Evolutionary conservation across 129 eudicot genomes (phyloP).

Genomic region (Tagetes patula): DNA sequence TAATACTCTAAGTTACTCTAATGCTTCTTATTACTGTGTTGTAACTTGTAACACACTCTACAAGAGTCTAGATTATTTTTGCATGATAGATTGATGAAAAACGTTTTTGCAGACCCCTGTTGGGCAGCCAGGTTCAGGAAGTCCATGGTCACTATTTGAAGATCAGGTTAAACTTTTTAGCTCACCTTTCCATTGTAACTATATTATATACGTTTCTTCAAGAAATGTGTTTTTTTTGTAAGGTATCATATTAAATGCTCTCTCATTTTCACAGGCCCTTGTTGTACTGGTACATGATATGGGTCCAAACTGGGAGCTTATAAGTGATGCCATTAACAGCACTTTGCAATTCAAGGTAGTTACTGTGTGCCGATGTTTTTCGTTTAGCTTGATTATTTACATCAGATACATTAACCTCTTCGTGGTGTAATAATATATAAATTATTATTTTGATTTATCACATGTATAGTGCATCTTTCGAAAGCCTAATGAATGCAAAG

Average conservation of each 20-base stretch:
- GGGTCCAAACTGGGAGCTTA: slow-evolving; percentile 99
- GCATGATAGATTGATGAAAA: slow-evolving; percentile 13
- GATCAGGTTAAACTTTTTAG: slow-evolving; percentile 62
- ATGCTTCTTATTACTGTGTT: background rate
- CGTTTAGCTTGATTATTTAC: background rate
- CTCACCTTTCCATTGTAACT: slow-evolving; percentile 16
- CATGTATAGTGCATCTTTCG: slow-evolving; percentile 74
- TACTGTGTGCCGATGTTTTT: background rate
- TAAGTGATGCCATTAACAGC: slow-evolving; percentile 91
- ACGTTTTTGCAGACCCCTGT: slow-evolving; percentile 55
- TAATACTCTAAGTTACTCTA: background rate
- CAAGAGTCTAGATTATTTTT: slow-evolving; percentile 9
- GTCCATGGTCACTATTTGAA: slow-evolving; percentile 85
- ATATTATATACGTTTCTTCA: background rate
- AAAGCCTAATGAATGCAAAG: slow-evolving; percentile 83
- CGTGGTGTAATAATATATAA: background rate
- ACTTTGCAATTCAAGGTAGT: slow-evolving; percentile 87
- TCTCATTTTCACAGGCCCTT: slow-evolving; percentile 70
- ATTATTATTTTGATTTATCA: slow-evolving; percentile 14
- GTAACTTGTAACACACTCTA: background rate
- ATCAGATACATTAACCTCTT: background rate
- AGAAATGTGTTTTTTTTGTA: slow-evolving; percentile 4
- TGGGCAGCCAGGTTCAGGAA: slow-evolving; percentile 82
- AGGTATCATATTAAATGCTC: slow-evolving; percentile 13
- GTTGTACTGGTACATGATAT: slow-evolving; percentile 95